phyloP scores from a whole-genome alignment of 1,284 basidiomycete genomes.

The Ustilago trichophora region DNA sequence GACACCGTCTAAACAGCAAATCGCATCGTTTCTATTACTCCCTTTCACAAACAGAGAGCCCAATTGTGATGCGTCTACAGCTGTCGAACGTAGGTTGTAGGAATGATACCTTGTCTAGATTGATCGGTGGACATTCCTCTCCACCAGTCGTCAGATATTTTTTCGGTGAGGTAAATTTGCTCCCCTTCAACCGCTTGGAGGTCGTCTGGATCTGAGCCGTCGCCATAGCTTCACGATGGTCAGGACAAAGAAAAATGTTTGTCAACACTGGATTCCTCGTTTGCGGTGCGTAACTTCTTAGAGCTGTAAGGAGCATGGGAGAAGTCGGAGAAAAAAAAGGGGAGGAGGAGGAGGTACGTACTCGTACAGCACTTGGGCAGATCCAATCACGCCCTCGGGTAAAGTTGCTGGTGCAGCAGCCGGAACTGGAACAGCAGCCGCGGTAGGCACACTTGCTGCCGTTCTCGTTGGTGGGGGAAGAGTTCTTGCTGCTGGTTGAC shows the following conservation, averaged over 20 bases:
- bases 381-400: conserved; percentile 17
- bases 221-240: conserved; percentile 16
- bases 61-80: no score
- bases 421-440: background rate
- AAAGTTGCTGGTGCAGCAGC: background rate
- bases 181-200: conserved; percentile 46
- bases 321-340: background rate
- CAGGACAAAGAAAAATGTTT: background rate
- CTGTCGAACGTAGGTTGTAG: conserved; percentile 44
- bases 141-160: conserved; percentile 61
- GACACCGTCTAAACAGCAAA: no score
- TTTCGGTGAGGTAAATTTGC: conserved; percentile 44
- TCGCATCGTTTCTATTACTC: no score
- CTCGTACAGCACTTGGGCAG: conserved; percentile 31
- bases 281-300: no score
- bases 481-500: conserved; percentile 3
- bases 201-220: conserved; percentile 52
- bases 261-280: no score
- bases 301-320: background rate
- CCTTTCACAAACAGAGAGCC: no score
- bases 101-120: conserved; percentile 51
- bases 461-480: conserved; percentile 23
- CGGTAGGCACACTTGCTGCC: conserved; percentile 4
- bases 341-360: conserved; percentile 4
- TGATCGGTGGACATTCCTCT: conserved; percentile 15